Conservation (phyloP, 2,329 filamentous ascomycete genomes). For the Arthrobotrys megalospora region DNA sequence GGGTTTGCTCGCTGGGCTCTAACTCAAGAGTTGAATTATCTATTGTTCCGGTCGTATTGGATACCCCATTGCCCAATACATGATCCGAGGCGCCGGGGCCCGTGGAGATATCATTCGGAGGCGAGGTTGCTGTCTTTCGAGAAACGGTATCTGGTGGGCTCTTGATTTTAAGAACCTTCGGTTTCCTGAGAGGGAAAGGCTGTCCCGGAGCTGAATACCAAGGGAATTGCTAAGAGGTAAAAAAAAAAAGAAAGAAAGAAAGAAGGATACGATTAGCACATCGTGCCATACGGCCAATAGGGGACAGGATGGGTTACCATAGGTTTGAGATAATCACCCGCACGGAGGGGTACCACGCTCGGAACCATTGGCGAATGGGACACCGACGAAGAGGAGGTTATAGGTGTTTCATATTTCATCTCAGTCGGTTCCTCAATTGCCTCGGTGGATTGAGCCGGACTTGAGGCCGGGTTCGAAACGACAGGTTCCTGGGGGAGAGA, state of each 20-base stretch:
- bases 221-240: constrained; percentile 67
- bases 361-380: constrained; percentile 44
- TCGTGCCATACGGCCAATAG: not conserved
- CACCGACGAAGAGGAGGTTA: constrained; percentile 44
- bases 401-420: constrained; percentile 45
- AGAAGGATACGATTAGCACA: constrained; percentile 9
- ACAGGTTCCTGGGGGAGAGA: constrained; percentile 40
- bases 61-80: not conserved
- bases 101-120: constrained; percentile 61
- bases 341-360: constrained; percentile 17
- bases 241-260: not conserved
- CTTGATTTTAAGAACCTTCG: constrained; percentile 49
- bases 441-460: constrained; percentile 40
- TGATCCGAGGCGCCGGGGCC: not conserved
- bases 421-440: constrained; percentile 42
- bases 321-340: constrained; percentile 18
- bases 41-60: not conserved
- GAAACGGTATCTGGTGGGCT: not conserved
- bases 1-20: constrained; percentile 69
- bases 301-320: constrained; percentile 6
- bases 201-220: constrained; percentile 71
- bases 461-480: constrained; percentile 40
- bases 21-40: constrained; percentile 63
- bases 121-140: constrained; percentile 65
- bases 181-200: constrained; percentile 69